Evolutionary conservation across 192 early-diverging fungal species (phyloP), one percentile per base, ranked within the genome.

Genomic region (Rhizoclosmatium sp.): DNA sequence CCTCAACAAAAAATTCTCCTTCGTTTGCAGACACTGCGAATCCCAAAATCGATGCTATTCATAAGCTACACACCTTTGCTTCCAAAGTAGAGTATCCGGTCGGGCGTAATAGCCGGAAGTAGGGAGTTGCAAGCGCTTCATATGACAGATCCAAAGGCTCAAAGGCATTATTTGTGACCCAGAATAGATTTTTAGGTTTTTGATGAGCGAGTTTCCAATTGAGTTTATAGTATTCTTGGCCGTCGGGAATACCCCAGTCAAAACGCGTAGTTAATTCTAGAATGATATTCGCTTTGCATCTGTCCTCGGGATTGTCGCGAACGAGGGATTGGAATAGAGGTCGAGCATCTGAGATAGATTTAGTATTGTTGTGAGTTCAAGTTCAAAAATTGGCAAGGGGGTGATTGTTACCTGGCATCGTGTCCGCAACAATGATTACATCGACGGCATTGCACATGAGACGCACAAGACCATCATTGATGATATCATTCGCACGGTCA

Each of bases 351-450:
- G 60, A 40, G 60, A 7, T 7, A 4, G 23, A 16, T 54, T 54
- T 16, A 54, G 51, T 12, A 54, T 54, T 54, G 5, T 54, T 31
- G 31, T 31, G 31, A 31, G 31, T 31, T 31, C n/a, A n/a, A n/a
- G n/a, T n/a, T n/a, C n/a, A n/a, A n/a, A n/a, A n/a, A n/a, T n/a
- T n/a, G n/a, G 31, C 31, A 31, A 31, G 31, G 31, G 31, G 31
- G 31, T 31, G 16, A 16, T 54, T 54, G 51, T 54, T 1, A 79
- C 78, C 78, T 71, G 78, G 78, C 60, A 72, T 79, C n/a, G 78
- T 79, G 44, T 79, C 78, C 40, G 59, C 78, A 0, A 79, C 78
- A 59, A 79, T 74, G 19, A 79, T 74, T 12, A 79, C 71, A 71
- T 79, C 78, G 16, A 64, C 65, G 9, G 65, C 5, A n/a, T 44